A percentile compares a stretch with the other conserved stretches of the same genome.
Conservation (phyloP, 1,284 basidiomycete genomes). For the Inonotus hispidus region DNA sequence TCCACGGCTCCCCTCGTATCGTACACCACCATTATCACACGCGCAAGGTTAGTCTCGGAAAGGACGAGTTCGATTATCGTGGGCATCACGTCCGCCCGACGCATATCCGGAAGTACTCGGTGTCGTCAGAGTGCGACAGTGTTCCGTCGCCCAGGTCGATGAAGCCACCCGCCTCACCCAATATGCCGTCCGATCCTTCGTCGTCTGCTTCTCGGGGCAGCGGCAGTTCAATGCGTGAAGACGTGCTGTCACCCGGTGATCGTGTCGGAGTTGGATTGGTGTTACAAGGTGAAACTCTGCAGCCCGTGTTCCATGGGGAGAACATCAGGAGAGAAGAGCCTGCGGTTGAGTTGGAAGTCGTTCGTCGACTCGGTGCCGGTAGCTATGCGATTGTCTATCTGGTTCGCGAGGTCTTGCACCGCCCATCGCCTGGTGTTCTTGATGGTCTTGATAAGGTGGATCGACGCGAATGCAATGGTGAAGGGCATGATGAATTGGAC, state of each 20-base stretch:
- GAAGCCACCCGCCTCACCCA: constrained; percentile 2
- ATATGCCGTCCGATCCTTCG: constrained; percentile 16
- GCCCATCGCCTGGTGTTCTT: constrained; percentile 39
- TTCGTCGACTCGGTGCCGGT: constrained; percentile 80
- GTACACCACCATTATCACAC: background rate
- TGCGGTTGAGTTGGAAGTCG: constrained; percentile 73
- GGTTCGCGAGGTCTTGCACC: constrained; percentile 78
- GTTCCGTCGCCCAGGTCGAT: background rate
- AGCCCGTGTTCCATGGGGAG: constrained; percentile 39
- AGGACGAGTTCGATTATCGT: constrained; percentile 13
- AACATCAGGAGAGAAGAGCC: constrained; percentile 35
- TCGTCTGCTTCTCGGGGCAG: constrained; percentile 23
- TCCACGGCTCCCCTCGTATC: background rate
- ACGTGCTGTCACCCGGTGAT: constrained; percentile 66
- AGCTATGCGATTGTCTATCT: constrained; percentile 94
- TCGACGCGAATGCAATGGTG: constrained; percentile 37
- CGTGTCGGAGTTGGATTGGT: constrained; percentile 57
- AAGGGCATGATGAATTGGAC: constrained; percentile 30
- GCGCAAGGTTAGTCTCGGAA: background rate
- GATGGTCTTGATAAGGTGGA: constrained; percentile 3
- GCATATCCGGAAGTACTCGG: background rate
- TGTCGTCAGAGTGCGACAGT: background rate
- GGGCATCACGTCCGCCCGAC: background rate
- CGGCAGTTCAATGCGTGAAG: constrained; percentile 46
- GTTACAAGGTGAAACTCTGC: constrained; percentile 60